Percentiles rank a stretch among this genome's conserved stretches.
phyloP scores from a whole-genome alignment of 305 asterid genomes.

The Petunia hybrid region DNA sequence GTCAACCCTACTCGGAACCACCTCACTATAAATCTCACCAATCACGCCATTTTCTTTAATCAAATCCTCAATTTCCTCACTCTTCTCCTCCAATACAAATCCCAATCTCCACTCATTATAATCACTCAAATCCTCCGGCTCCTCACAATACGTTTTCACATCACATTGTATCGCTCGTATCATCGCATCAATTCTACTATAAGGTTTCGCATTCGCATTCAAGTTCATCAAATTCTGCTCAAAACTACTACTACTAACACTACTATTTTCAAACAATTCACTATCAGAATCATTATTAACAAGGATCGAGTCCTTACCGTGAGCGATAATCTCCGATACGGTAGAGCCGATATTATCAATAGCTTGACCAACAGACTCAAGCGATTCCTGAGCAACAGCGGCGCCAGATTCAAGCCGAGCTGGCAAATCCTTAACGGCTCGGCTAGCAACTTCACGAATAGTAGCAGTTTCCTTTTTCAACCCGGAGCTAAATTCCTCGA shows the following conservation, averaged over 20 bases:
- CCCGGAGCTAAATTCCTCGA: conserved; percentile 77
- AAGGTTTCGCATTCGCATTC: conserved; percentile 57
- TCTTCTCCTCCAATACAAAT: conserved; percentile 60
- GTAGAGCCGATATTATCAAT: conserved; percentile 77
- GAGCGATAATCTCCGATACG: conserved; percentile 63
- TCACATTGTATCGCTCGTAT: conserved; percentile 67
- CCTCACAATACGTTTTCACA: conserved; percentile 69
- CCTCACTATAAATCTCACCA: conserved; percentile 64
- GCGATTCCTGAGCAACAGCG: conserved; percentile 88
- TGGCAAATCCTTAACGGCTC: conserved; percentile 76
- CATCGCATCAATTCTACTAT: conserved; percentile 76
- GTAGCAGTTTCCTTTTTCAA: conserved; percentile 69
- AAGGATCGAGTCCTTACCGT: conserved; percentile 68
- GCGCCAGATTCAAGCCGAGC: conserved; percentile 84
- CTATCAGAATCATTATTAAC: conserved; percentile 43
- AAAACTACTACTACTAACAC: conserved; percentile 26
- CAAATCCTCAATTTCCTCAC: conserved; percentile 60
- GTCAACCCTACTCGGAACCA: conserved; percentile 69
- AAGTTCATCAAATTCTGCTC: conserved; percentile 35
- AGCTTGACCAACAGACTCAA: conserved; percentile 86
- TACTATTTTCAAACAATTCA: conserved; percentile 46
- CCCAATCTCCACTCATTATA: conserved; percentile 70
- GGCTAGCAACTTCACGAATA: conserved; percentile 79
- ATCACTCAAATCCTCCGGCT: conserved; percentile 57
- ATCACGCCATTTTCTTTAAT: conserved; percentile 55